Evolutionary conservation across 2,329 filamentous ascomycete species (phyloP).

Genomic region (Neoascochyta sp.): DNA sequence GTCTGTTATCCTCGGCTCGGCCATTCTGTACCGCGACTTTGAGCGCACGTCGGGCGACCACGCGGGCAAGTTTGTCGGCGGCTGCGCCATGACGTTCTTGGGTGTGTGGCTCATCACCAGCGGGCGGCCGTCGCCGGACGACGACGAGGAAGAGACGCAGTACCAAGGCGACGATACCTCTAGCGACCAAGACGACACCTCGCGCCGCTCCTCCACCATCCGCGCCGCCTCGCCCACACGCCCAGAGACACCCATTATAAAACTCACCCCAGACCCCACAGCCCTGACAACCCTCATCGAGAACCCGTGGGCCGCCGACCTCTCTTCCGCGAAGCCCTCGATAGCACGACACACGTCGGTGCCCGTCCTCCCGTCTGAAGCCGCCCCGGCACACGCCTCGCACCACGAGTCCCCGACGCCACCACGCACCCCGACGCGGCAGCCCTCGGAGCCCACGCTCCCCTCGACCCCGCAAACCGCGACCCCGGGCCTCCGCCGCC

Average conservation of each 20-base stretch:
- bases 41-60: conserved; percentile 72
- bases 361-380: conserved; percentile 30
- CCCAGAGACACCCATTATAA: conserved; percentile 26
- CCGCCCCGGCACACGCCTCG: conserved; percentile 11
- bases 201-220: conserved; percentile 21
- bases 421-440: conserved; percentile 16
- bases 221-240: conserved; percentile 23
- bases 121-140: conserved; percentile 51
- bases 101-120: conserved; percentile 98
- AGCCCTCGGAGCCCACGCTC: conserved; percentile 4
- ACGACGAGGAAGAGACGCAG: conserved; percentile 40
- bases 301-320: conserved; percentile 29
- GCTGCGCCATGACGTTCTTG: conserved; percentile 87
- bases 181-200: conserved; percentile 1
- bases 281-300: conserved; percentile 19
- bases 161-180: conserved; percentile 38
- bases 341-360: conserved; percentile 25
- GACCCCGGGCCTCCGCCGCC: conserved; percentile 19
- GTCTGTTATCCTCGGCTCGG: conserved; percentile 90
- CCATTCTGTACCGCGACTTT: conserved; percentile 91
- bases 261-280: conserved; percentile 15
- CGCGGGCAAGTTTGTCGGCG: conserved; percentile 80
- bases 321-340: conserved; percentile 8
- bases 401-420: no score
- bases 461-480: conserved; percentile 12